Evolutionary conservation across 352 stramenopile species (phyloP).

Genomic region (Pythium sp.): DNA sequence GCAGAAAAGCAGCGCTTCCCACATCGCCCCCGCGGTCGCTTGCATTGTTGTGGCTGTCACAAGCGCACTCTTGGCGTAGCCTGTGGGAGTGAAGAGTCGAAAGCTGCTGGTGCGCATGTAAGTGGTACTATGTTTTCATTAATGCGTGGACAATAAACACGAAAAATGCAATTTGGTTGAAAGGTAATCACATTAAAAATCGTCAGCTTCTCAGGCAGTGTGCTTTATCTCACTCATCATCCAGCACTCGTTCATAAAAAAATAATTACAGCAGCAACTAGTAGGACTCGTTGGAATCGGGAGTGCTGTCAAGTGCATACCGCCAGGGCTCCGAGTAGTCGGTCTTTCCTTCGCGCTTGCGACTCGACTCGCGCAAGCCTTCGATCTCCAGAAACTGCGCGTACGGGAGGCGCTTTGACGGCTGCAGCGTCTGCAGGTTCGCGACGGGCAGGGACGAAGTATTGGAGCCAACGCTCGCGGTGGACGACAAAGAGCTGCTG

Average conservation of each 20-base stretch:
- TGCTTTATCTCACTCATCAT: background rate
- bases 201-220: background rate
- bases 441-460: background rate
- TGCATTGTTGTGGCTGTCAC: background rate
- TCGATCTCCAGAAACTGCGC: constrained; percentile 80
- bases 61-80: background rate
- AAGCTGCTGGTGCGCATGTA: too few species aligned
- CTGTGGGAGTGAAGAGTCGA: too few species aligned
- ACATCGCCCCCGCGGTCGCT: background rate
- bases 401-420: constrained; percentile 64
- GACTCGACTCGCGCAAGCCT: constrained; percentile 68
- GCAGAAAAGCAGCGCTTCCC: background rate
- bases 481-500: constrained; percentile 8
- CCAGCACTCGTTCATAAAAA: background rate
- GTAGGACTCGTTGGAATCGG: background rate
- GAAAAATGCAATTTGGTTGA: too few species aligned
- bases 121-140: too few species aligned
- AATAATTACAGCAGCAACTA: background rate
- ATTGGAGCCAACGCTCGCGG: constrained; percentile 2
- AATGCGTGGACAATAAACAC: too few species aligned
- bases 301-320: constrained; percentile 2
- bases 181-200: background rate
- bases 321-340: constrained; percentile 43
- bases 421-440: constrained; percentile 34
- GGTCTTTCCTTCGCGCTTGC: constrained; percentile 32